Evolutionary conservation across 306 rosid genomes (phyloP).

Genomic region (Lupinus albus): DNA sequence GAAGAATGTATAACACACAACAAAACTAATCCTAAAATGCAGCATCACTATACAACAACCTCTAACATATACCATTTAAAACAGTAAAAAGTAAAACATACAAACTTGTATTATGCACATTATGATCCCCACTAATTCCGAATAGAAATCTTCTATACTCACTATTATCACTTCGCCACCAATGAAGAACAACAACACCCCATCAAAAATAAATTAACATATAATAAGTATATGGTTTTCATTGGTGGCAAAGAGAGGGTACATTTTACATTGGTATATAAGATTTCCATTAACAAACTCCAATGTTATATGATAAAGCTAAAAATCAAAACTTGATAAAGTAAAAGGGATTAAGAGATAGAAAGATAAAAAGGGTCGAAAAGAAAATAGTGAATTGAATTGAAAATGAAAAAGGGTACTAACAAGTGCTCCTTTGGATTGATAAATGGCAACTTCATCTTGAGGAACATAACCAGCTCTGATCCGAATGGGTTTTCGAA

Average conservation of each 20-base stretch:
- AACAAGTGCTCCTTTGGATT: constrained; percentile 64
- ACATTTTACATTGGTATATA: no score
- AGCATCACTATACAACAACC: not conserved
- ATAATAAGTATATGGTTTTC: no score
- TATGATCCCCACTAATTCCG: not conserved
- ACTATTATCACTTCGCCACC: no score
- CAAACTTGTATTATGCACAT: not conserved
- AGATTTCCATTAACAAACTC: no score
- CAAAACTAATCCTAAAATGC: not conserved
- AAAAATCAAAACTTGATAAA: not conserved
- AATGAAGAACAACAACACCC: no score
- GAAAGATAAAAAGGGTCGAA: not conserved
- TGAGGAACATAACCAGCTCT: constrained; percentile 85
- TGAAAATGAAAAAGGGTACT: constrained; percentile 34
- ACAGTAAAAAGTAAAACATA: no score
- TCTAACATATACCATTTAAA: no score
- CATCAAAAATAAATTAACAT: no score
- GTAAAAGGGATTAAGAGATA: not conserved
- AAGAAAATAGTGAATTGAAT: no score
- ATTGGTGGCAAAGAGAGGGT: no score
- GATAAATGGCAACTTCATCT: constrained; percentile 91
- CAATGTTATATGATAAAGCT: not conserved
- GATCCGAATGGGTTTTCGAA: constrained; percentile 79
- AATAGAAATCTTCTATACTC: no score
- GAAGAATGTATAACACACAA: no score